Percentiles rank a stretch among this genome's conserved stretches.
Conservation (phyloP, 78 protist species). For the Dictyostelium capitatum region DNA sequence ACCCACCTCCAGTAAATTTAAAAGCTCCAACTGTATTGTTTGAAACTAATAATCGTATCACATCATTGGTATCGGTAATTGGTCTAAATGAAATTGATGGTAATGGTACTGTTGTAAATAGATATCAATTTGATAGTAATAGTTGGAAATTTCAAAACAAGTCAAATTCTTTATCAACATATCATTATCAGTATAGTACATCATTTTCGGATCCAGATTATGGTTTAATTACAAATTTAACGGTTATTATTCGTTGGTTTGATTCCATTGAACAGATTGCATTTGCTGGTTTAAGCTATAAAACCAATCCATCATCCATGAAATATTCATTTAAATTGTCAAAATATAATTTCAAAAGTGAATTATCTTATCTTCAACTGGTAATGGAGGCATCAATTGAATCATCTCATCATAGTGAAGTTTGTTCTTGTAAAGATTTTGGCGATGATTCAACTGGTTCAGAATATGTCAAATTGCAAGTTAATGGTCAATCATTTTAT, state of each 20-base stretch:
- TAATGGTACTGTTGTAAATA: not conserved
- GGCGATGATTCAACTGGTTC: conserved; percentile 9
- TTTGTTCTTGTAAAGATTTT: not conserved
- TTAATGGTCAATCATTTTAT: conserved; percentile 26
- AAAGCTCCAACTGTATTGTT: not conserved
- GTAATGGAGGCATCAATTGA: conserved; percentile 36
- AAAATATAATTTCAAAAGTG: not conserved
- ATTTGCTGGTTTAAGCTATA: not conserved
- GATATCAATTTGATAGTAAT: not conserved
- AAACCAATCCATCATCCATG: conserved; percentile 20
- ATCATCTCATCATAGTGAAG: not conserved
- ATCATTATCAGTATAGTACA: not conserved
- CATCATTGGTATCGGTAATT: not conserved
- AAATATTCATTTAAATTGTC: conserved; percentile 32
- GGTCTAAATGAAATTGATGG: conserved; percentile 10
- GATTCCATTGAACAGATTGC: not conserved
- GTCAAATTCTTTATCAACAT: not conserved
- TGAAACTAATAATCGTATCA: conserved; percentile 8
- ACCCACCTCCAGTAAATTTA: not conserved
- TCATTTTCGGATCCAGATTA: not conserved
- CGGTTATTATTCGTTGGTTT: not conserved
- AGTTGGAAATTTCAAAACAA: conserved; percentile 3
- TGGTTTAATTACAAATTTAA: not conserved
- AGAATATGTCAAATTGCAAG: conserved; percentile 5
- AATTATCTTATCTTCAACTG: conserved; percentile 9